Conservation (phyloP, 768 basidiomycete genomes). For the Macrolepiota albuminosa region DNA sequence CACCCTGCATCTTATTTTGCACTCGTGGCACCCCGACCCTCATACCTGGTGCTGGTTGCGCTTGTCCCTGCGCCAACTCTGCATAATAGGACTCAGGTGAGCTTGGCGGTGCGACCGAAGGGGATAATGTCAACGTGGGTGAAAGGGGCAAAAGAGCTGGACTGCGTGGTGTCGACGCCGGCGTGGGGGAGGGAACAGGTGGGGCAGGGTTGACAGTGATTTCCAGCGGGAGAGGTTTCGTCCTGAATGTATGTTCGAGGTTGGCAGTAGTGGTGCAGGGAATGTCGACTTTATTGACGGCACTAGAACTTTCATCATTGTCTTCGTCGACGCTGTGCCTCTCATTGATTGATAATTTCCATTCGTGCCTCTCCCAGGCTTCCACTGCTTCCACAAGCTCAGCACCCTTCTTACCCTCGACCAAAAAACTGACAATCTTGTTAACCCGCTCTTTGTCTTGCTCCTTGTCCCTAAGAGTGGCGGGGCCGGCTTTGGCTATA, state of each 20-base stretch:
- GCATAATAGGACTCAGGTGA: background rate
- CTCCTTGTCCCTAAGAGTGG: background rate
- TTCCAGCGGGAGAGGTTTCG: background rate
- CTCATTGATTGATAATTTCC: background rate
- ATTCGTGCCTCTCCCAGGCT: constrained; percentile 42
- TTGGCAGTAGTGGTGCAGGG: background rate
- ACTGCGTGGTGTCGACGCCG: background rate
- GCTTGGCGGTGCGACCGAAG: background rate
- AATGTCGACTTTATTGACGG: background rate
- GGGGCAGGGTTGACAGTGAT: background rate
- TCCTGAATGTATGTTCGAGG: background rate
- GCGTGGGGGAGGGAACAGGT: background rate
- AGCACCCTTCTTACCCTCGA: constrained; percentile 59
- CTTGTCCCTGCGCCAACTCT: background rate
- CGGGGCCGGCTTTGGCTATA: background rate
- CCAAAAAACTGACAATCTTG: constrained; percentile 66
- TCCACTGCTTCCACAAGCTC: constrained; percentile 59
- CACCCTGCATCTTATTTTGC: background rate
- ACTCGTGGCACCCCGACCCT: background rate
- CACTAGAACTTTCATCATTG: background rate
- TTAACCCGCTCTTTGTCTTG: constrained; percentile 38
- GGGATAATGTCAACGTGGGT: background rate
- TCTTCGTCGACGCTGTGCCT: background rate
- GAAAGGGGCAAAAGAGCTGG: background rate
- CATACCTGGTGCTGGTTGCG: background rate